Base-by-base conservation (phyloP, 306 rosid species). In the Castanea crenata region DNA sequence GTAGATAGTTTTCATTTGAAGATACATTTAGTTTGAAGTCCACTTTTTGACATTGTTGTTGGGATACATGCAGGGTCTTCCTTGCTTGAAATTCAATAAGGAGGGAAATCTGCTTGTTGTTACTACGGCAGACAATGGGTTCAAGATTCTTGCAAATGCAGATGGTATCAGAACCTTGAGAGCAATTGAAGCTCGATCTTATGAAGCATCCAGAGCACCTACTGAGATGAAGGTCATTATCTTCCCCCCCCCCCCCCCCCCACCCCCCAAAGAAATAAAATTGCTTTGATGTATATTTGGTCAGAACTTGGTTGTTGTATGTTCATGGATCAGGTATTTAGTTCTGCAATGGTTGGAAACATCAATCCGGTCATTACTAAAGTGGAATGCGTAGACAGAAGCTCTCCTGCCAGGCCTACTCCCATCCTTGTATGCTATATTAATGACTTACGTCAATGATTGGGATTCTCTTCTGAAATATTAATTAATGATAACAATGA, bases 91-190 rank as follows among this genome's bases (percentile, higher is more conserved):
- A 82, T 93, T 91, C 91, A 93, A 91, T 76, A 91, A 83, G 86
- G 97, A 93, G 62, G 97, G 98, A 76, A 91, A 82, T 86, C 93
- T 93, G 86, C 93, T 93, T 32, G 97, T 89, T 72, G 92, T 91
- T 79, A 86, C 91, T 59, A 93, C 95, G 31, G 81, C 71, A 19
- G 91, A 91, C 74, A 90, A 89, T 62, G 97, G 98, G 75, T 86
- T 93, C 72, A 91, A 90, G 85, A 84, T 93, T 73, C 97, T 93
- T 64, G 97, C 91, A 62, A 93, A 87, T 87, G 85, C 89, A 76
- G 82, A 32, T 79, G 93, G 98, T 69, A 87, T 81, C 61, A 89
- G 92, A 87, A 83, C 89, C 59, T 71, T 91, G 54, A 90, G 89
- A 83, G 74, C 88, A 41, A 49, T 79, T 58, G 89, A 90, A 80